These are phyloP conservation scores for Apiospora phragmitis DNA, from an alignment of 2,329 filamentous ascomycete species.

Conservation along the genomic window DNA sequence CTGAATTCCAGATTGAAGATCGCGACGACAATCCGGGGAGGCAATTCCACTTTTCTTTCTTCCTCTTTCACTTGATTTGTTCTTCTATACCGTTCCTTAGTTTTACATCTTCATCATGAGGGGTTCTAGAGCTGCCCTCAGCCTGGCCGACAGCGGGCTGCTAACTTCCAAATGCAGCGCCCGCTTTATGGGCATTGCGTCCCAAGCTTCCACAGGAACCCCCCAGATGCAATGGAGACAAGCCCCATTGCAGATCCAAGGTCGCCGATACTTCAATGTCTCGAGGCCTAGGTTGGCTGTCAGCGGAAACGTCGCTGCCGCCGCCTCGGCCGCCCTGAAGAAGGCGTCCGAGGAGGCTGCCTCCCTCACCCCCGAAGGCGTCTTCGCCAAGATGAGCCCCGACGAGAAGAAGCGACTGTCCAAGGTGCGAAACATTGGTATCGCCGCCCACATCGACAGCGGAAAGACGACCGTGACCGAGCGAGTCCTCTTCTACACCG, in stretches of 20 bases:
- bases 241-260: slow-evolving; percentile 32
- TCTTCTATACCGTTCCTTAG: slow-evolving; percentile 18
- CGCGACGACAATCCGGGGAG: slow-evolving; percentile 1
- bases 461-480: slow-evolving; percentile 97
- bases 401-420: slow-evolving; percentile 77
- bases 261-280: slow-evolving; percentile 41
- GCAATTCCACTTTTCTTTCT: background rate
- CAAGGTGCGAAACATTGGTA: slow-evolving; percentile 93
- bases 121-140: slow-evolving; percentile 38
- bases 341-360: slow-evolving; percentile 55
- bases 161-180: slow-evolving; percentile 33
- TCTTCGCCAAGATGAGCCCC: slow-evolving; percentile 79
- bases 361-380: slow-evolving; percentile 54
- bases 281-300: slow-evolving; percentile 35
- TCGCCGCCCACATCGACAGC: slow-evolving; percentile 97
- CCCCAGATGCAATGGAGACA: slow-evolving; percentile 33
- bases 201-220: slow-evolving; percentile 25
- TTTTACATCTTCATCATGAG: slow-evolving; percentile 34
- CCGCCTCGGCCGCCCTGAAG: slow-evolving; percentile 44
- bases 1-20: background rate
- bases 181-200: slow-evolving; percentile 34
- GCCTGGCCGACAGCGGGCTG: slow-evolving; percentile 38
- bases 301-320: slow-evolving; percentile 23
- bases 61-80: slow-evolving; percentile 17
- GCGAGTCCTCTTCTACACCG: slow-evolving; percentile 96